Evolutionary conservation across 768 basidiomycete species (phyloP).

Genomic region (Calocybe indica): DNA sequence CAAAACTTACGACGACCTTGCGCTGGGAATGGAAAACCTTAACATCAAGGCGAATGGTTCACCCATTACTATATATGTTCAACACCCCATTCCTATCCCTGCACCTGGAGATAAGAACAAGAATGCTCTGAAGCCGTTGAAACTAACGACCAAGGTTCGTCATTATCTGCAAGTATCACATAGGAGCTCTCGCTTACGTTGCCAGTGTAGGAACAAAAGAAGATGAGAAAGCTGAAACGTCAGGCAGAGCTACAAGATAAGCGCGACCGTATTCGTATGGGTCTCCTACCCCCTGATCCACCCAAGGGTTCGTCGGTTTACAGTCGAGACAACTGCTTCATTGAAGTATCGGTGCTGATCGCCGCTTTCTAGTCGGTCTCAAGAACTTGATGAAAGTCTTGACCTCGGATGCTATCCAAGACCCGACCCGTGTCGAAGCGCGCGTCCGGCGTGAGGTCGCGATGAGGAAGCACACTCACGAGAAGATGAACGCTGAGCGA

Average conservation of each 20-base stretch:
- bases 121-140: conserved; percentile 74
- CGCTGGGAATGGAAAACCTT: conserved; percentile 46
- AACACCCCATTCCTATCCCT: conserved; percentile 96
- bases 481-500: conserved; percentile 89
- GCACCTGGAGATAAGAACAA: conserved; percentile 84
- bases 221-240: conserved; percentile 86
- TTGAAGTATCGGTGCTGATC: background rate
- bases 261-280: conserved; percentile 93
- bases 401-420: conserved; percentile 93
- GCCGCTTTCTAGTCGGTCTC: conserved; percentile 61
- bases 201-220: conserved; percentile 77
- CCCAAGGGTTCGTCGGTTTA: conserved; percentile 68
- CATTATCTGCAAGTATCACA: background rate
- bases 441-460: conserved; percentile 92
- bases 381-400: conserved; percentile 97
- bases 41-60: conserved; percentile 64
- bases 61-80: conserved; percentile 85
- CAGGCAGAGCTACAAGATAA: conserved; percentile 91
- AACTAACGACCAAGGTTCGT: conserved; percentile 83
- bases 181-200: background rate
- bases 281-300: conserved; percentile 88
- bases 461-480: conserved; percentile 81
- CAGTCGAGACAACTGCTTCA: background rate
- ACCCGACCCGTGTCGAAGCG: conserved; percentile 96
- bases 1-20: conserved; percentile 75